These are phyloP conservation scores for Cladophialophora bantiana DNA, from an alignment of 2,329 filamentous ascomycete species.

Conservation along the genomic window DNA sequence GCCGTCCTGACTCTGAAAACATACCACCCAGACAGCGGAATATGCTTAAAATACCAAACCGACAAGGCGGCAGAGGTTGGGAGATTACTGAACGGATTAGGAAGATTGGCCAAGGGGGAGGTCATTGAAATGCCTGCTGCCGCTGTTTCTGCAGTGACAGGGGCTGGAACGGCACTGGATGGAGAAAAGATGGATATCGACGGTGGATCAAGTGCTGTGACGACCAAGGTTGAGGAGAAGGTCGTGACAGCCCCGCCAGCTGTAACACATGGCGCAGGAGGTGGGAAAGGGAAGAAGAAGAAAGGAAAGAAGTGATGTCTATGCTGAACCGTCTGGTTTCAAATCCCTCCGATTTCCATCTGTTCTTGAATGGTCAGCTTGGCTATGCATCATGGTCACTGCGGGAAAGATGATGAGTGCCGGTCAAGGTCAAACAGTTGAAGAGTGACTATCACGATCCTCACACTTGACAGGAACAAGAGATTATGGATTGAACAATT, in stretches of 20 bases:
- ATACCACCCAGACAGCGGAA: constrained; percentile 81
- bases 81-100: constrained; percentile 77
- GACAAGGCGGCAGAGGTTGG: constrained; percentile 90
- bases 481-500: neutral
- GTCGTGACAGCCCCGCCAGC: constrained; percentile 27
- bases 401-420: neutral
- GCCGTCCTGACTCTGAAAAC: constrained; percentile 86
- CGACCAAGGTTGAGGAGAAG: constrained; percentile 30
- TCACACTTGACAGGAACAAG: neutral
- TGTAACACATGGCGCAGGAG: constrained; percentile 27
- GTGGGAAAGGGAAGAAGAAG: constrained; percentile 38
- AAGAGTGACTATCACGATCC: neutral
- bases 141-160: constrained; percentile 49
- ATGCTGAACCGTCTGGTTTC: neutral
- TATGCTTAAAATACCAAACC: constrained; percentile 88
- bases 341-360: neutral
- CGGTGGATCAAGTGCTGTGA: constrained; percentile 10
- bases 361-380: neutral
- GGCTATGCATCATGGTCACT: neutral
- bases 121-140: constrained; percentile 58
- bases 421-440: neutral
- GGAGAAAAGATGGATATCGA: constrained; percentile 40
- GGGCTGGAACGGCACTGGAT: constrained; percentile 33
- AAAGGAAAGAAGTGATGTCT: constrained; percentile 39
- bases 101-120: constrained; percentile 72